These are phyloP conservation scores for Ambrosia trifida DNA, from an alignment of 129 eudicot species.

Conservation along the genomic window DNA sequence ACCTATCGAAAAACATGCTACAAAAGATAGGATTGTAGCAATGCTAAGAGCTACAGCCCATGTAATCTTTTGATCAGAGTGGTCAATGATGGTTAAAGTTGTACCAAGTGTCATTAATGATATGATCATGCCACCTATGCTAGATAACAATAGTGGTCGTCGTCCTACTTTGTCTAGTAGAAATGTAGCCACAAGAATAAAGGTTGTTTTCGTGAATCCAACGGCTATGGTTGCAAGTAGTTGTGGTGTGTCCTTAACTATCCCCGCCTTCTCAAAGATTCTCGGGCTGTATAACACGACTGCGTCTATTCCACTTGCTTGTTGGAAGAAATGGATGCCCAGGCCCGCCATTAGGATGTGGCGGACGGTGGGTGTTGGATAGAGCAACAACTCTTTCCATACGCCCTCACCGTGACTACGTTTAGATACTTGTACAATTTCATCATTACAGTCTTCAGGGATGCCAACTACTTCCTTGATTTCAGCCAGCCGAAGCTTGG, in stretches of 20 bases:
- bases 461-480: conserved; percentile 64
- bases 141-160: conserved; percentile 47
- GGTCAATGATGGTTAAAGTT: conserved; percentile 34
- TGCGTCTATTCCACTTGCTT: conserved; percentile 62
- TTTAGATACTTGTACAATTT: conserved; percentile 42
- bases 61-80: conserved; percentile 17
- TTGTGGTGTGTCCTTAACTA: conserved; percentile 27
- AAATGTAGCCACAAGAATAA: conserved; percentile 56
- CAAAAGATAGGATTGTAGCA: conserved; percentile 30
- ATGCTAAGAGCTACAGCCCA: conserved; percentile 54
- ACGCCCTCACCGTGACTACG: conserved; percentile 38
- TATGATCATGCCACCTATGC: conserved; percentile 46
- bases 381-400: conserved; percentile 59
- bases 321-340: conserved; percentile 70
- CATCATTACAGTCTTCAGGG: conserved; percentile 55
- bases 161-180: conserved; percentile 51
- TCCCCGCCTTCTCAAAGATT: conserved; percentile 57
- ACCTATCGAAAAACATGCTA: conserved; percentile 54
- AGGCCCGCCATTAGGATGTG: conserved; percentile 48
- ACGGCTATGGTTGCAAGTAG: conserved; percentile 72
- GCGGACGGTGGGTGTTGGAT: conserved; percentile 57
- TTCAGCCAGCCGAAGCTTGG: conserved; percentile 44
- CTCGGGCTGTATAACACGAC: conserved; percentile 56
- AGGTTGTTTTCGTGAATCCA: conserved; percentile 47
- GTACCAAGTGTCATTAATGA: conserved; percentile 33